Conservation (phyloP, 2,329 filamentous ascomycete genomes). For the Lasiodiplodia sp. region DNA sequence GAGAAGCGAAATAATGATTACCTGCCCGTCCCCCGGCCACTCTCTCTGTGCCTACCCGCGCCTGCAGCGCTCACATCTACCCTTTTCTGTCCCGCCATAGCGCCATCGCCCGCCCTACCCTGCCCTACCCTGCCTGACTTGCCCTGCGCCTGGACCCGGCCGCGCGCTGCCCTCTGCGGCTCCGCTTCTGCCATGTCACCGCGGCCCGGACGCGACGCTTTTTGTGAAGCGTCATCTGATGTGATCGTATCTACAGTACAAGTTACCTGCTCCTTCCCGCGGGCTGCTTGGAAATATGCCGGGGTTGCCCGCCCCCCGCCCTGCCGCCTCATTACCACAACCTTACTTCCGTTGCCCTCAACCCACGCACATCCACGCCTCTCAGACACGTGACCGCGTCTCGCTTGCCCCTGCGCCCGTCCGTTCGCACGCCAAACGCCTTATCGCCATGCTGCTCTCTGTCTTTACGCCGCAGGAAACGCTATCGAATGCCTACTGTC, state of each 20-base stretch:
- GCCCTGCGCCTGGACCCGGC: slow-evolving; percentile 9
- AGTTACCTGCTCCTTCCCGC: neutral
- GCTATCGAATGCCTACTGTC: slow-evolving; percentile 1
- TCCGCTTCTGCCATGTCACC: slow-evolving; percentile 23
- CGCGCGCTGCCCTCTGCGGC: slow-evolving; percentile 21
- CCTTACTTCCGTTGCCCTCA: slow-evolving; percentile 1
- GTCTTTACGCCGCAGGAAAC: slow-evolving; percentile 10
- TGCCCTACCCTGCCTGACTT: neutral
- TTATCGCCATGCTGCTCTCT: neutral
- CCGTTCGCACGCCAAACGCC: slow-evolving; percentile 14
- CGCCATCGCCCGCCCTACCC: slow-evolving; percentile 2
- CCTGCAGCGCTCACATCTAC: slow-evolving; percentile 4
- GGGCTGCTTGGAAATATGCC: slow-evolving; percentile 21
- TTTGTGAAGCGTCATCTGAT: slow-evolving; percentile 24
- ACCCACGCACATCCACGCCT: neutral
- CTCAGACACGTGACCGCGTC: slow-evolving; percentile 4
- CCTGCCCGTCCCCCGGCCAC: neutral
- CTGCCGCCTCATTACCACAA: slow-evolving; percentile 14
- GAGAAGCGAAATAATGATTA: slow-evolving; percentile 26
- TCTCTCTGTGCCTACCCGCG: neutral
- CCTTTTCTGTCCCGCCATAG: neutral
- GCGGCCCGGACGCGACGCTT: slow-evolving; percentile 24
- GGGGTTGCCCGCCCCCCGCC: slow-evolving; percentile 5
- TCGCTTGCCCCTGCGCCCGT: slow-evolving; percentile 15
- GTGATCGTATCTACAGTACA: slow-evolving; percentile 22